Percentiles rank a stretch among this genome's conserved stretches.
These are phyloP conservation scores for Spathaspora arborariae DNA, from an alignment of 805 yeast species.

Conservation along the genomic window DNA sequence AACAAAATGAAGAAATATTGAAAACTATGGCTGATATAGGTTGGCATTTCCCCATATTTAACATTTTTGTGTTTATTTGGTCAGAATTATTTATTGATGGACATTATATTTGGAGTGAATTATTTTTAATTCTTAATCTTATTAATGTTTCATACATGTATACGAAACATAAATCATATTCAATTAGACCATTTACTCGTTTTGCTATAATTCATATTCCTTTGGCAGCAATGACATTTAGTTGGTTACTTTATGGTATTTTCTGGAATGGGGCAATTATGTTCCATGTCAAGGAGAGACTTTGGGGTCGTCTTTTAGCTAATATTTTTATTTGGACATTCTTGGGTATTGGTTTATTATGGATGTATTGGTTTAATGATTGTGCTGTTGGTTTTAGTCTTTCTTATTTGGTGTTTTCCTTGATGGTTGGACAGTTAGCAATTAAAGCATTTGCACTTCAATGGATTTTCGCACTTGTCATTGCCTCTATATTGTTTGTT, in stretches of 20 bases:
- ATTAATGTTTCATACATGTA: slow-evolving; percentile 54
- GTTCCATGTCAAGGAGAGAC: slow-evolving; percentile 54
- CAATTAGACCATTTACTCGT: slow-evolving; percentile 46
- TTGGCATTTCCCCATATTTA: slow-evolving; percentile 61
- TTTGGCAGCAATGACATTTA: slow-evolving; percentile 63
- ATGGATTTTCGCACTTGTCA: slow-evolving; percentile 79
- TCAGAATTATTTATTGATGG: slow-evolving; percentile 53
- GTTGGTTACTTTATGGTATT: slow-evolving; percentile 69
- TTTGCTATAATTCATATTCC: slow-evolving; percentile 65
- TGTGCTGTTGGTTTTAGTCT: slow-evolving; percentile 65
- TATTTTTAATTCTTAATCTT: slow-evolving; percentile 57
- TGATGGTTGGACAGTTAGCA: slow-evolving; percentile 68
- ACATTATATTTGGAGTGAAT: slow-evolving; percentile 56
- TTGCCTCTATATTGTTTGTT: slow-evolving; percentile 54
- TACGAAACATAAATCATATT: slow-evolving; percentile 56
- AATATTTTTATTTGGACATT: slow-evolving; percentile 78
- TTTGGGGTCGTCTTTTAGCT: slow-evolving; percentile 65
- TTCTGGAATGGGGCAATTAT: slow-evolving; percentile 86
- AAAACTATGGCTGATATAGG: slow-evolving; percentile 34
- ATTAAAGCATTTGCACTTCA: slow-evolving; percentile 72
- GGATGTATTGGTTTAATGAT: slow-evolving; percentile 59
- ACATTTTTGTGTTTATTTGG: slow-evolving; percentile 62
- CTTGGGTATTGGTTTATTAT: slow-evolving; percentile 57
- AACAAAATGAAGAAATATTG: slow-evolving; percentile 19
- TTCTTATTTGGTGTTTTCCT: slow-evolving; percentile 55